Conservation (phyloP, 192 early-diverging fungal genomes). For the Neocallimastix lanati region DNA sequence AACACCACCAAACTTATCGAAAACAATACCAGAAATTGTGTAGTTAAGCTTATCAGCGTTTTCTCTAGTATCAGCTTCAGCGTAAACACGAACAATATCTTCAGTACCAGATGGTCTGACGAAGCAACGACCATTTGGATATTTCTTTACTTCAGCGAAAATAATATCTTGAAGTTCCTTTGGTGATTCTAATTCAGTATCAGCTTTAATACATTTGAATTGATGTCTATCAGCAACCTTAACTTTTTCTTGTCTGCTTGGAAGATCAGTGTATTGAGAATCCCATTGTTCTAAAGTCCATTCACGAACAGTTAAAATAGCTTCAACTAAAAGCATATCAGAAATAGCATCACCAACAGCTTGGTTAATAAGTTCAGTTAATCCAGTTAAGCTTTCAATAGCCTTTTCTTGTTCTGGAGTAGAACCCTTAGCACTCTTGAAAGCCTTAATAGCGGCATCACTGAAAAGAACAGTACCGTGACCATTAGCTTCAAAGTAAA, state of each 20-base stretch:
- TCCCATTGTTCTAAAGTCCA: constrained; percentile 80
- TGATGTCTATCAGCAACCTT: constrained; percentile 58
- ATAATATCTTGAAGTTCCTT: constrained; percentile 70
- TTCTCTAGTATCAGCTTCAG: constrained; percentile 82
- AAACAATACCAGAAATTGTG: constrained; percentile 77
- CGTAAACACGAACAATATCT: constrained; percentile 96
- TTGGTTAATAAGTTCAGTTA: constrained; percentile 94
- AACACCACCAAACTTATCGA: constrained; percentile 79
- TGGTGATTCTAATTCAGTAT: constrained; percentile 78
- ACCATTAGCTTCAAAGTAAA: constrained; percentile 99
- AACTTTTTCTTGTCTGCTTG: constrained; percentile 91
- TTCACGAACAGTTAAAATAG: constrained; percentile 65
- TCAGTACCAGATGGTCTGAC: constrained; percentile 96
- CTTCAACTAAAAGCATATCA: constrained; percentile 87
- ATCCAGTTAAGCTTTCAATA: constrained; percentile 52
- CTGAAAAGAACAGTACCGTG: constrained; percentile 98
- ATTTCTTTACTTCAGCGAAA: constrained; percentile 65
- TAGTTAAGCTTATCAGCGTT: constrained; percentile 77
- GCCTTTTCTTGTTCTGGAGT: constrained; percentile 63
- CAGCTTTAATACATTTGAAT: constrained; percentile 94
- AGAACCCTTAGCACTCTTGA: constrained; percentile 44
- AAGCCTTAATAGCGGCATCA: constrained; percentile 49
- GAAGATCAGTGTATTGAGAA: constrained; percentile 79
- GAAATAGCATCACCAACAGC: constrained; percentile 96
- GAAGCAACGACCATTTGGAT: constrained; percentile 76